Evolutionary conservation across 2,329 filamentous ascomycete species (phyloP).

Genomic region (Aureobasidium sp.): DNA sequence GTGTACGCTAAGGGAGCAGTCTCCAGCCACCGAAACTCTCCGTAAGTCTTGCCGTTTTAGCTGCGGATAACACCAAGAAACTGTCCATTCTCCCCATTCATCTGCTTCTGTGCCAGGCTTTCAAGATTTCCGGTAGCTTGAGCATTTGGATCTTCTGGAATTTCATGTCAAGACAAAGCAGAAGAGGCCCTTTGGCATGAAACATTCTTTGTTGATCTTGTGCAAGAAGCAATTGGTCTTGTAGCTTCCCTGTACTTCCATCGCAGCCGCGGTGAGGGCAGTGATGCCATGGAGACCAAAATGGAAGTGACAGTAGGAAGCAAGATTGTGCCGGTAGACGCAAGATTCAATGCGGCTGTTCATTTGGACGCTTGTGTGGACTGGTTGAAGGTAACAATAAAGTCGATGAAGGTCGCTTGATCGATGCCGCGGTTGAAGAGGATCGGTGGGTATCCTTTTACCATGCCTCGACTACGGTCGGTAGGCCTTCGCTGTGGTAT

Average conservation of each 20-base stretch:
- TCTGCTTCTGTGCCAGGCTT: slow-evolving; percentile 31
- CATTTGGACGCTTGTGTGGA: slow-evolving; percentile 34
- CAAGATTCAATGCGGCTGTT: slow-evolving; percentile 24
- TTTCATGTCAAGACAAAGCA: slow-evolving; percentile 44
- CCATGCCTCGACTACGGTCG: slow-evolving; percentile 43
- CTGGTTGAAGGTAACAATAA: slow-evolving; percentile 43
- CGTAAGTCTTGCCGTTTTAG: slow-evolving; percentile 34
- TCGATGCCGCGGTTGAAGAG: slow-evolving; percentile 43
- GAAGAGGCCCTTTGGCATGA: slow-evolving; percentile 51
- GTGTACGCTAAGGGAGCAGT: slow-evolving; percentile 43
- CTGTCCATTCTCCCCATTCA: slow-evolving; percentile 22
- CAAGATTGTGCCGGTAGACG: slow-evolving; percentile 33
- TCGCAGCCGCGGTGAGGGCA: slow-evolving; percentile 36
- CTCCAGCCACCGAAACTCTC: slow-evolving; percentile 39
- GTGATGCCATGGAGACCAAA: slow-evolving; percentile 41
- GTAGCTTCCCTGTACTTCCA: slow-evolving; percentile 33
- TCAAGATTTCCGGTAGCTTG: slow-evolving; percentile 26
- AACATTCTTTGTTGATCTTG: slow-evolving; percentile 50
- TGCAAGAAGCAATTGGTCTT: slow-evolving; percentile 50
- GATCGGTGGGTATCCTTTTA: slow-evolving; percentile 47
- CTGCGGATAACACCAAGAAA: slow-evolving; percentile 31
- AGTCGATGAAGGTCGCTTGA: slow-evolving; percentile 43
- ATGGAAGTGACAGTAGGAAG: slow-evolving; percentile 37
- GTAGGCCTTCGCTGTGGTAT: slow-evolving; percentile 48
- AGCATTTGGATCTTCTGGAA: slow-evolving; percentile 16